Evolutionary conservation across 2,329 filamentous ascomycete genomes (phyloP), one percentile per base, ranked within the genome.

Genomic region (Didymella segeticola): DNA sequence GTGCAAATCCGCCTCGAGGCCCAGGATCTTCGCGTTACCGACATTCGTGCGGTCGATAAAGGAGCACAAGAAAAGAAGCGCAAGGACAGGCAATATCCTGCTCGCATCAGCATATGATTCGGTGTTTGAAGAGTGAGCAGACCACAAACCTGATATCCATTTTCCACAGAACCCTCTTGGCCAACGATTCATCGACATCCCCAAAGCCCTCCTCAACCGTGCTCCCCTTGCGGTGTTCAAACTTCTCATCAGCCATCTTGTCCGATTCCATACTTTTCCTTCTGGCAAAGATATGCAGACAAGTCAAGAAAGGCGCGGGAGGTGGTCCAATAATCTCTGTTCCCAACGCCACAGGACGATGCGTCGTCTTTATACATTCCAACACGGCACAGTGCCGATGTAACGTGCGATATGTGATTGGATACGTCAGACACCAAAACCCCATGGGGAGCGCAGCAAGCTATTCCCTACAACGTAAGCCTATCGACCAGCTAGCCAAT

Each of bases 31-130:
- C 20, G 87, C 87, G 64, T 90, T 89, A 30, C 87, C 88, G 30
- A 90, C 85, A 67, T 90, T 90, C n/a, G 87, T 89, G 34, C 88
- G 81, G 70, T 90, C 88, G 49, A 84, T 77, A 58, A 84, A 83
- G 1, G 86, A 88, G 73, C 84, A 88, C 9, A 89, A 77, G 61
- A 88, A 88, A 1, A 89, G 75, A 0, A 89, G 64, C 0, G 85
- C 81, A n/a, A 90, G 78, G 6, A 86, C 73, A 0, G 86, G 86
- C 6, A 89, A 75, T 22, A 89, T 82, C 42, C 84, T 87, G 42
- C 15, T 12, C 12, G 17, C 11, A 19, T 57, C 15, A 58, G 51
- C 38, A 42, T 4, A 9, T n/a, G 34, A 14, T 51, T 23, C 23
- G 14, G 30, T 56, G 20, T 12, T 23, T 17, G n/a, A n/a, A 34